Base-by-base conservation (phyloP, 139 green algal species). In the Pleodorina starrii region DNA sequence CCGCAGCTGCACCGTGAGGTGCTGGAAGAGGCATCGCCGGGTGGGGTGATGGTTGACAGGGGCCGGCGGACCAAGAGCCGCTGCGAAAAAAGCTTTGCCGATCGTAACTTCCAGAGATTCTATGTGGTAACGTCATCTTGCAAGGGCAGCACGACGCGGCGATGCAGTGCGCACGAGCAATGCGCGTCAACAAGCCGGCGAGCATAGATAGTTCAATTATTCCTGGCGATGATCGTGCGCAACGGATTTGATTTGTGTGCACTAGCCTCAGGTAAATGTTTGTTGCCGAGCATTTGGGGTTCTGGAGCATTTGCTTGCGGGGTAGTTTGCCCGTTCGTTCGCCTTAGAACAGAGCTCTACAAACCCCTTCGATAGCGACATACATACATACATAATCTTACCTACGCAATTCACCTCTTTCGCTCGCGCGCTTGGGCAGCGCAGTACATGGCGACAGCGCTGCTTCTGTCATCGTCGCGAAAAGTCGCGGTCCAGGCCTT, bases 381-480 rank as follows among this genome's bases (percentile, higher is more conserved):
- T 66, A 5, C 54, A 25, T 12, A 21, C 54, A 66, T 25, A 66
- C 5, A 12, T 32, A 66, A 66, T 12, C 2, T 32, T 66, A 12
- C 29, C 9, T 66, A 12, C 9, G 29, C 54, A 66, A 66, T 73
- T 36, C 16, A 73, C n/a, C 16, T 38, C 32, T 48, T 77, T 48
- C 48, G 35, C 69, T n/a, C 35, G 69, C 11, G 43, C 74, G 74
- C 74, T 66, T 66, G 54, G 19, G 19, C 36, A 77, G 69, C 74
- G 76, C 76, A 21, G 1, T 68, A 32, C 77, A 87, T 87, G 81
- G 81, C 81, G 42, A 63, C 81, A 1, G 42, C 63, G 29, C 60
- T 78, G 29, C 40, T 87, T 16, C 29, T 87, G 21, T 48, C 54
- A 25, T 66, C 42, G 27, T 87, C 81, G 42, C 60, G 81, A 63